phyloP scores from a whole-genome alignment of 805 yeast genomes.

The Lipomyces orientalis region DNA sequence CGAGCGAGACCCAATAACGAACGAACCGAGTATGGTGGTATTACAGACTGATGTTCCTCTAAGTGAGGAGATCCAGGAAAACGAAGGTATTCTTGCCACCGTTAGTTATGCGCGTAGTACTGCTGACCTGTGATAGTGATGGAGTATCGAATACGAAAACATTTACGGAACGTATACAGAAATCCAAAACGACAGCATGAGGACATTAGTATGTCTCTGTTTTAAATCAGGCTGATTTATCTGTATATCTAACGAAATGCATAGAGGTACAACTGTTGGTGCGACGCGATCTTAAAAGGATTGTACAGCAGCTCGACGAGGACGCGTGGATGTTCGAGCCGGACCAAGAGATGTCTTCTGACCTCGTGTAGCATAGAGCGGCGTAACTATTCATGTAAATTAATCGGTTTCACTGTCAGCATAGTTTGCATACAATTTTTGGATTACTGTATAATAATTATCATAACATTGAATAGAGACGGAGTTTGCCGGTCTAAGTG shows the following conservation, averaged over 20 bases:
- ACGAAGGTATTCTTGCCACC: slow-evolving; percentile 20
- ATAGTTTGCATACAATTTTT: background rate
- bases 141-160: slow-evolving; percentile 23
- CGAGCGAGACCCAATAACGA: slow-evolving; percentile 26
- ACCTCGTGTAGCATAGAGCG: slow-evolving; percentile 4
- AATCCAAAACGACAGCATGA: slow-evolving; percentile 9
- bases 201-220: background rate
- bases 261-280: slow-evolving; percentile 29
- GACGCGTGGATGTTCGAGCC: slow-evolving; percentile 35
- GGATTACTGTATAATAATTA: background rate
- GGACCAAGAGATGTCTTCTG: slow-evolving; percentile 18
- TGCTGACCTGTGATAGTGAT: slow-evolving; percentile 10
- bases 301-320: slow-evolving; percentile 25
- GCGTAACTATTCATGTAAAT: background rate
- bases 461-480: background rate
- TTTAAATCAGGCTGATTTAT: background rate
- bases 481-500: background rate
- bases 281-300: slow-evolving; percentile 25
- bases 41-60: slow-evolving; percentile 26
- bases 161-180: slow-evolving; percentile 17
- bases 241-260: slow-evolving; percentile 10
- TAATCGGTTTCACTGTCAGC: background rate
- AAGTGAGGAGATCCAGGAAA: slow-evolving; percentile 25
- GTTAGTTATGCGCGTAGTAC: background rate
- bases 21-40: slow-evolving; percentile 32